Conservation (phyloP, 768 basidiomycete genomes). For the Tulasnella sp. region DNA sequence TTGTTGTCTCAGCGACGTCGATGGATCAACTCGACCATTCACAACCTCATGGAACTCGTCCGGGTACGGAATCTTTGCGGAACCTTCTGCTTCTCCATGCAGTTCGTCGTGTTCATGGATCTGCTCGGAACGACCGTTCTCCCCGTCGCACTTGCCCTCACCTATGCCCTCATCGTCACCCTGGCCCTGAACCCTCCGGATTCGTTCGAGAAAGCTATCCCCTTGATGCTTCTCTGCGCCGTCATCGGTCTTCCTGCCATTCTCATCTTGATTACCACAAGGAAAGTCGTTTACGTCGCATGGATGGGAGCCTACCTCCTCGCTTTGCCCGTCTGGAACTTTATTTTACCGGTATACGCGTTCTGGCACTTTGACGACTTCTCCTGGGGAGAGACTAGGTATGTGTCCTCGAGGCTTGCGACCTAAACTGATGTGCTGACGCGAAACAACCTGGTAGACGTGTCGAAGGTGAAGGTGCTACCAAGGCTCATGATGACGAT, state of each 20-base stretch:
- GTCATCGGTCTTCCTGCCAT: slow-evolving; percentile 93
- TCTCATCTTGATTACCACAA: slow-evolving; percentile 89
- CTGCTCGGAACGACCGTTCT: slow-evolving; percentile 88
- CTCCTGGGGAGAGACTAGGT: slow-evolving; percentile 99
- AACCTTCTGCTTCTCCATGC: slow-evolving; percentile 99
- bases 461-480: slow-evolving; percentile 89
- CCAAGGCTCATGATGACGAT: slow-evolving; percentile 73
- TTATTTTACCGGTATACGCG: slow-evolving; percentile 89
- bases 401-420: slow-evolving; percentile 40
- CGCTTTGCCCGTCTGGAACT: slow-evolving; percentile 96
- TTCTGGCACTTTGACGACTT: slow-evolving; percentile 99
- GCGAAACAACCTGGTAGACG: slow-evolving; percentile 59
- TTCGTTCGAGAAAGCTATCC: slow-evolving; percentile 90
- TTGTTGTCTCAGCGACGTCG: slow-evolving; percentile 95
- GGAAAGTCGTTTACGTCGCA: slow-evolving; percentile 93
- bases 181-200: slow-evolving; percentile 80
- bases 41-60: slow-evolving; percentile 99
- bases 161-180: slow-evolving; percentile 82
- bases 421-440: slow-evolving; percentile 36
- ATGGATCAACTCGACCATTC: slow-evolving; percentile 99
- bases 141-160: slow-evolving; percentile 90
- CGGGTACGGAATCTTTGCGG: slow-evolving; percentile 96
- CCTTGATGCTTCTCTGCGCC: slow-evolving; percentile 82
- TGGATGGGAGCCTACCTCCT: slow-evolving; percentile 97
- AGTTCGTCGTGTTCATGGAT: slow-evolving; percentile 99